Base-by-base conservation (phyloP, 768 basidiomycete genomes). In the Hygrophorus pudorinus region DNA sequence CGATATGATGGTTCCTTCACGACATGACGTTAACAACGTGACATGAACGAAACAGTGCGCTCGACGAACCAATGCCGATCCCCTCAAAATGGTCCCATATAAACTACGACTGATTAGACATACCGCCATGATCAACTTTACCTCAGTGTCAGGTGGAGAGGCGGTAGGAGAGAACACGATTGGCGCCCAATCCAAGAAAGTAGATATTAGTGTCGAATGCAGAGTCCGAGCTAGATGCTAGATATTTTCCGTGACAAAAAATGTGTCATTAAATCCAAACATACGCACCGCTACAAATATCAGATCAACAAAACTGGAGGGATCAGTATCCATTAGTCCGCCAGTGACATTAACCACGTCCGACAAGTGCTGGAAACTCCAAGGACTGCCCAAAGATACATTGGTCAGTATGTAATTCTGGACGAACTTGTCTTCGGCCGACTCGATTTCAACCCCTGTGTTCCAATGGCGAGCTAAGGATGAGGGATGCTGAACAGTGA, bases 121-220 rank as follows among this genome's bases (percentile, higher is more conserved):
- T 4, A 81, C 70, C 1, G 73, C 70, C n/a, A 72, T 47, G 12
- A 89, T 63, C 45, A 80, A 65, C 46, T 76, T 72, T 13, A 78
- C 59, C 47, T 85, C 81, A 2, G 71, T 72, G 46, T 81, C 79
- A 10, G 75, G 59, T 2, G 79, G 75, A 24, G 55, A 69, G n/a
- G 63, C 63, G 50, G 71, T 73, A 0, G 86, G 83, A 3, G 80
- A 73, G 62, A 94, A 93, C 1, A 85, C 85, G 11, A 75, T 57
- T 1, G 93, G 88, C 3, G 89, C 88, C 51, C 78, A 78, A 59
- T 98, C 93, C 16, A 98, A 75, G 62, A 90, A 88, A 1, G 85
- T 81, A 16, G 89, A 81, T 2, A 90, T 65, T 9, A 97, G 66
- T 8, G 81, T 80, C 2, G 89, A 72, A 53, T 91, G 78, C n/a